A percentile compares a stretch with the other conserved stretches of the same genome.
Evolutionary conservation across 495 filamentous ascomycete genomes (phyloP).

Genomic region (Bryoglossum gracile): DNA sequence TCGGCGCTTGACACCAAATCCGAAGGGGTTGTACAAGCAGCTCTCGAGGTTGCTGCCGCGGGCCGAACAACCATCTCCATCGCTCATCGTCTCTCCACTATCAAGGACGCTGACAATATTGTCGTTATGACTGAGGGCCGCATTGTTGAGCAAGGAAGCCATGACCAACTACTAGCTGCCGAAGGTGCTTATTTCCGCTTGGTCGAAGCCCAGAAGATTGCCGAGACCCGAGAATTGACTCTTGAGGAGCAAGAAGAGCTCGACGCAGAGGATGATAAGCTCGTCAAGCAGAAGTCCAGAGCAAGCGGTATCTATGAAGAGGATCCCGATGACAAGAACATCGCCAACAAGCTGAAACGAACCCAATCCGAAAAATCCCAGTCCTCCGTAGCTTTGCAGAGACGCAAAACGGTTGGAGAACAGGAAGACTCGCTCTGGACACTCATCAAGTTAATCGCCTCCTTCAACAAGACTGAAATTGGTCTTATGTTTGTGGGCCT

Average conservation of each 20-base stretch:
- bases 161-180: slow-evolving; percentile 57
- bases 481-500: slow-evolving; percentile 69
- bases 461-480: slow-evolving; percentile 74
- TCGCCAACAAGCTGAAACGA: slow-evolving; percentile 46
- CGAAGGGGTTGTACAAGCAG: slow-evolving; percentile 90
- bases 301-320: slow-evolving; percentile 28
- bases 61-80: slow-evolving; percentile 97
- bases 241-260: slow-evolving; percentile 39
- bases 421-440: slow-evolving; percentile 68
- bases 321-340: slow-evolving; percentile 55
- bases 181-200: slow-evolving; percentile 64
- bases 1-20: slow-evolving; percentile 92
- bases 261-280: slow-evolving; percentile 37
- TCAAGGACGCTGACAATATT: slow-evolving; percentile 91
- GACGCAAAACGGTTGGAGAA: slow-evolving; percentile 33
- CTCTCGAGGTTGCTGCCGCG: slow-evolving; percentile 75
- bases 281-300: slow-evolving; percentile 41
- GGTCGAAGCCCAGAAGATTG: slow-evolving; percentile 73
- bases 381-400: slow-evolving; percentile 61
- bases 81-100: slow-evolving; percentile 89
- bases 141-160: slow-evolving; percentile 86
- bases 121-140: slow-evolving; percentile 80
- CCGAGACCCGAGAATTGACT: slow-evolving; percentile 51
- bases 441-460: slow-evolving; percentile 73
- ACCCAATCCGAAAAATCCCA: slow-evolving; percentile 59